Conservation (phyloP, 495 filamentous ascomycete genomes). For the Neurospora pannonica region DNA sequence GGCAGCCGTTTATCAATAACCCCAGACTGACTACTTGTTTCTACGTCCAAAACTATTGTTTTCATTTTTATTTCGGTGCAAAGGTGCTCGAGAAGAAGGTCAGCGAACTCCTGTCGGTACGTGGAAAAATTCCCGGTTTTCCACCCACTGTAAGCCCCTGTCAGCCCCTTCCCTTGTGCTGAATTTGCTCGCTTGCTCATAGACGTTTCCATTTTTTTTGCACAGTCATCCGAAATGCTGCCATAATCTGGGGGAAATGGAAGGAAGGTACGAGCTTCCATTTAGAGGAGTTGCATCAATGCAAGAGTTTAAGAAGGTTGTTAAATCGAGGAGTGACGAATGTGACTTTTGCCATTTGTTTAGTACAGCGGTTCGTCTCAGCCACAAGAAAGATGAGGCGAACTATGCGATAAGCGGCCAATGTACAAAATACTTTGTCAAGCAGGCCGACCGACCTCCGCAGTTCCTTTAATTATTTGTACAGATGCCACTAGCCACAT, state of each 20-base stretch:
- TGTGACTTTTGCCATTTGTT: background rate
- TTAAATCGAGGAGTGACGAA: background rate
- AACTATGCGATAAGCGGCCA: background rate
- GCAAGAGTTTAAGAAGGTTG: background rate
- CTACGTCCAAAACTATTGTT: background rate
- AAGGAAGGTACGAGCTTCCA: background rate
- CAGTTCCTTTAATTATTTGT: background rate
- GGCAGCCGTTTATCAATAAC: too few relatives aligned
- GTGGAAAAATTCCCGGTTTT: background rate
- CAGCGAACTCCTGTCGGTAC: background rate
- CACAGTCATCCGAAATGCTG: background rate
- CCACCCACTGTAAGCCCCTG: background rate
- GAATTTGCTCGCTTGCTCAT: background rate
- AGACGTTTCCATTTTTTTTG: background rate
- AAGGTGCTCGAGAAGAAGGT: too few relatives aligned
- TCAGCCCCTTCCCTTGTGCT: background rate
- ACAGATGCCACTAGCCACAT: background rate
- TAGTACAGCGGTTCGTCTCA: background rate
- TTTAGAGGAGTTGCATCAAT: background rate
- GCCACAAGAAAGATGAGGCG: background rate
- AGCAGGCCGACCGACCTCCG: background rate
- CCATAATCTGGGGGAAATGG: background rate
- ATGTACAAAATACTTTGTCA: accelerated
- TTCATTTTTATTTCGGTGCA: background rate
- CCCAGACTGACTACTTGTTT: too few relatives aligned